Conservation (phyloP, 2,329 filamentous ascomycete genomes). For the Didymella exigua region DNA sequence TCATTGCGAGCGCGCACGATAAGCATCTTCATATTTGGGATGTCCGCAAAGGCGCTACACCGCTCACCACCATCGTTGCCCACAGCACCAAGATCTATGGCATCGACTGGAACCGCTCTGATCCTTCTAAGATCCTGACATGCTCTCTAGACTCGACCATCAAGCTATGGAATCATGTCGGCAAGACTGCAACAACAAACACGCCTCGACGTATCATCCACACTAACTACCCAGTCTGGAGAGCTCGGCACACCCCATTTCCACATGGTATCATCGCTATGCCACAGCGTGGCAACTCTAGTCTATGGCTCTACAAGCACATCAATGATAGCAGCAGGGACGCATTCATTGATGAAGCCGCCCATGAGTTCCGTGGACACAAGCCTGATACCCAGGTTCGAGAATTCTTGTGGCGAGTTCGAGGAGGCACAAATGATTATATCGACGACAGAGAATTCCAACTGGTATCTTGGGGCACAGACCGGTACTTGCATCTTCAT, state of each 20-base stretch:
- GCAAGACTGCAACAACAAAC: constrained; percentile 55
- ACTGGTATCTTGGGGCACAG: constrained; percentile 89
- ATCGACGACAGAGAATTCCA: constrained; percentile 88
- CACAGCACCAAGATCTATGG: constrained; percentile 95
- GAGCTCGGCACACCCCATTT: constrained; percentile 89
- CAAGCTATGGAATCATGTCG: constrained; percentile 86
- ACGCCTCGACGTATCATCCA: constrained; percentile 66
- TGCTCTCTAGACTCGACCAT: constrained; percentile 92
- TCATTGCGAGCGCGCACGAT: constrained; percentile 90
- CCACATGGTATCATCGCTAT: constrained; percentile 85
- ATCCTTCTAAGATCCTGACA: constrained; percentile 74
- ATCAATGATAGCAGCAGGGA: constrained; percentile 49
- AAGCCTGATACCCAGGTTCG: constrained; percentile 68
- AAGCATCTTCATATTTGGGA: constrained; percentile 90
- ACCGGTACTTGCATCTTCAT: constrained; percentile 81
- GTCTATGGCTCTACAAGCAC: constrained; percentile 83
- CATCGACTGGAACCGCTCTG: constrained; percentile 87
- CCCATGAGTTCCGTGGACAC: constrained; percentile 60
- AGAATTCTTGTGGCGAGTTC: constrained; percentile 87
- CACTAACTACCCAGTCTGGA: constrained; percentile 87
- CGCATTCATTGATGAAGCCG: constrained; percentile 37
- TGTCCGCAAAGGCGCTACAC: constrained; percentile 75
- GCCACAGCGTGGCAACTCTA: constrained; percentile 85
- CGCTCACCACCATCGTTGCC: constrained; percentile 82
- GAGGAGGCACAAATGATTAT: constrained; percentile 69